Percentiles rank a stretch among this genome's conserved stretches.
These are phyloP conservation scores for Trypanosomatidae sp. DNA, from an alignment of 208 protist genomes.

Conservation along the genomic window DNA sequence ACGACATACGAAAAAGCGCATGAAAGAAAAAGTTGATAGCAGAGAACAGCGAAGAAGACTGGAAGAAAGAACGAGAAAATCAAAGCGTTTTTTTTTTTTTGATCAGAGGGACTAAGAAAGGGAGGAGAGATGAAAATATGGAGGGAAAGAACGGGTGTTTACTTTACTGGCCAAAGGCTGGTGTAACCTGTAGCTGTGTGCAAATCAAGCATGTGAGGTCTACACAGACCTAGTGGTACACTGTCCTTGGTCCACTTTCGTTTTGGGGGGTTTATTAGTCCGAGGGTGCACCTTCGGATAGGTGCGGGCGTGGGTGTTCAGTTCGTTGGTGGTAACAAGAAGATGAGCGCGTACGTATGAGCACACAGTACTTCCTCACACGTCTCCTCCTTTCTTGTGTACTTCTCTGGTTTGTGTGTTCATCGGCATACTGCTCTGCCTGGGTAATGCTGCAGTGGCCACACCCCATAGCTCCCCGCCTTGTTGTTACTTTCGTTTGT, in stretches of 20 bases:
- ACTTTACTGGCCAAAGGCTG: too few species aligned
- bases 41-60: neutral
- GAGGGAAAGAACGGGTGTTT: neutral
- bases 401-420: neutral
- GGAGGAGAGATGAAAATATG: neutral
- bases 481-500: neutral
- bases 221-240: neutral
- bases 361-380: neutral
- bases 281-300: neutral
- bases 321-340: neutral
- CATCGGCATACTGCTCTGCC: neutral
- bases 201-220: neutral
- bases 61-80: neutral
- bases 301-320: neutral
- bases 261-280: neutral
- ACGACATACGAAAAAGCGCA: neutral
- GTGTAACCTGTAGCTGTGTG: neutral
- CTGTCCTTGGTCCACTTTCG: neutral
- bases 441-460: neutral
- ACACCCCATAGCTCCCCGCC: too few species aligned
- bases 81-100: too few species aligned
- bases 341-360: neutral
- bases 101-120: too few species aligned
- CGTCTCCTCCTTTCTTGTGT: neutral
- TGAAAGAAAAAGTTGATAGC: neutral